A percentile compares a stretch with the other conserved stretches of the same genome.
These are phyloP conservation scores for Xerocomus amazonicus DNA, from an alignment of 1,284 basidiomycete species.

Conservation along the genomic window DNA sequence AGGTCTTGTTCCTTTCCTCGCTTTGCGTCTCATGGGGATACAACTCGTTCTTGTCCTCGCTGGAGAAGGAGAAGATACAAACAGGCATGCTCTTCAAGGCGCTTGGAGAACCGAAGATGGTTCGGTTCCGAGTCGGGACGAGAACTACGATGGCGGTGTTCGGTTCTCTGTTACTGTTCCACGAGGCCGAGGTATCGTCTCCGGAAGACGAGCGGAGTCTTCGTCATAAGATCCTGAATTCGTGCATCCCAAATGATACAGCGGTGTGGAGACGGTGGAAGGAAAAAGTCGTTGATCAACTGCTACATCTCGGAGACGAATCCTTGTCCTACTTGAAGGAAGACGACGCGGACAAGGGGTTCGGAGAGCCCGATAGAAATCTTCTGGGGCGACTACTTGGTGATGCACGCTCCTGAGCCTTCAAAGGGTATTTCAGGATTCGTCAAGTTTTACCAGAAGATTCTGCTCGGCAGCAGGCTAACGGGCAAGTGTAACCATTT, in stretches of 20 bases:
- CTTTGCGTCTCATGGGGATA: conserved; percentile 26
- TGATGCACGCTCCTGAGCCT: conserved; percentile 18
- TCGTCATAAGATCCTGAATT: too few relatives aligned
- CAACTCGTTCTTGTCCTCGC: neutral
- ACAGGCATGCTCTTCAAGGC: conserved; percentile 11
- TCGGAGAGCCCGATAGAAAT: neutral
- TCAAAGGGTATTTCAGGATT: conserved; percentile 9
- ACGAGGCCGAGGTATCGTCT: conserved; percentile 1
- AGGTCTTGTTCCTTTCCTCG: conserved; percentile 27
- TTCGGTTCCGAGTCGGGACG: conserved; percentile 2
- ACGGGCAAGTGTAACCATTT: neutral
- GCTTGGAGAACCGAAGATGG: conserved; percentile 13
- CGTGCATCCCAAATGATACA: too few relatives aligned
- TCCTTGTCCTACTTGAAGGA: too few relatives aligned
- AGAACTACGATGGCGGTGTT: conserved; percentile 8
- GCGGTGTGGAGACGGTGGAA: too few relatives aligned
- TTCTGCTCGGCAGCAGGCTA: neutral
- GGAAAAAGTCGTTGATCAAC: too few relatives aligned
- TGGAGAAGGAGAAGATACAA: conserved; percentile 12
- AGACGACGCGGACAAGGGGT: neutral
- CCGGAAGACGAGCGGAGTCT: too few relatives aligned
- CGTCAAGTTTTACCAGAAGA: conserved; percentile 1
- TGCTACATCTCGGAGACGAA: too few relatives aligned
- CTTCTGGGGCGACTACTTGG: conserved; percentile 13
- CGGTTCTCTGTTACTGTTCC: conserved; percentile 17